Conservation (phyloP, 179 eudicot genomes). For the Beta lomatogona region DNA sequence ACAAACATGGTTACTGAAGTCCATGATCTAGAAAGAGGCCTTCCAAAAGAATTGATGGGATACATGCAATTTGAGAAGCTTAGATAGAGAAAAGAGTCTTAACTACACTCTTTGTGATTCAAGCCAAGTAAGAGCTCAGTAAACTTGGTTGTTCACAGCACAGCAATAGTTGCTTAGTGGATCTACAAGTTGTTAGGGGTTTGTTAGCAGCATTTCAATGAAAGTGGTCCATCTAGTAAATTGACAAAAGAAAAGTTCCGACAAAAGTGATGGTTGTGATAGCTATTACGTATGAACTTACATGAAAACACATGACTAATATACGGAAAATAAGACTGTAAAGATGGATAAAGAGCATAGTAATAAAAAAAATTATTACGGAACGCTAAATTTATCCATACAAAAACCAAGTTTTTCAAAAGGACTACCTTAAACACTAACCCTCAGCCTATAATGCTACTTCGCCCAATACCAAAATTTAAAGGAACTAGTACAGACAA, state of each 20-base stretch:
- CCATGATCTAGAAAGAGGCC: background rate
- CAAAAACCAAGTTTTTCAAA: too few relatives aligned
- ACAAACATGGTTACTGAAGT: background rate
- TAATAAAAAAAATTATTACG: background rate
- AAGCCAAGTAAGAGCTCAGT: background rate
- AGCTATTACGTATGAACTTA: background rate
- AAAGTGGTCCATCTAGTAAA: background rate
- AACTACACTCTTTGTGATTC: background rate
- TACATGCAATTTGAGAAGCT: background rate
- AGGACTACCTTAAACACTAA: too few relatives aligned
- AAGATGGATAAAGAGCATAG: background rate
- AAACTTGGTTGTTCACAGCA: background rate
- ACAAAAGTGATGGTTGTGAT: background rate
- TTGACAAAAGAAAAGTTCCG: background rate
- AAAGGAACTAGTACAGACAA: background rate
- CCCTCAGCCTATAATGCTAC: background rate
- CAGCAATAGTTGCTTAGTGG: background rate
- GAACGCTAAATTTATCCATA: background rate
- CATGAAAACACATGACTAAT: background rate
- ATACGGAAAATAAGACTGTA: background rate
- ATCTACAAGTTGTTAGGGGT: background rate
- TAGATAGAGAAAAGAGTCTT: background rate
- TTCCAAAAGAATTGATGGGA: background rate
- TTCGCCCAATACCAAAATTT: background rate
- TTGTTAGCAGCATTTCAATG: background rate